Conservation (phyloP, 345 rosid species). For the Laguncularia racemosa region DNA sequence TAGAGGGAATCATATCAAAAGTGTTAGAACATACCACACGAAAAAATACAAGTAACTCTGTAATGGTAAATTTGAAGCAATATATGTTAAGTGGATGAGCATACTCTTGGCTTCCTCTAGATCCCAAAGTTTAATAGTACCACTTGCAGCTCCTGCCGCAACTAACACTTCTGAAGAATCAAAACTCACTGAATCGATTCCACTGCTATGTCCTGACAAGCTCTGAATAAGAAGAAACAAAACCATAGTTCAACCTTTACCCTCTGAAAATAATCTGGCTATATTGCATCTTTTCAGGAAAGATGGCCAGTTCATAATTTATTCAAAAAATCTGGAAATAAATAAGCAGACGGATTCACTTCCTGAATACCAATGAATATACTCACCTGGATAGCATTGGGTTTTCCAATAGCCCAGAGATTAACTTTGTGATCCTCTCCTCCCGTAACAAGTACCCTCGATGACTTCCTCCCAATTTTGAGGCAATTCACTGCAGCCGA, state of each 20-base stretch:
- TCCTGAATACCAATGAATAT: too few species aligned
- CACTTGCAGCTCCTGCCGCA: constrained; percentile 99
- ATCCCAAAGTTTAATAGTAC: constrained; percentile 97
- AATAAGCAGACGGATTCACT: too few species aligned
- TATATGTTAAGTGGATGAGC: constrained; percentile 15
- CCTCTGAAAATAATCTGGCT: constrained; percentile 1
- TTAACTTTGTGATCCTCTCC: constrained; percentile 99
- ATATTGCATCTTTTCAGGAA: background rate
- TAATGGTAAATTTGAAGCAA: background rate
- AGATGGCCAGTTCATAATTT: background rate
- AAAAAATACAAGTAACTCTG: too few species aligned
- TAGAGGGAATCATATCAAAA: constrained; percentile 9
- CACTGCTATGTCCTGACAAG: constrained; percentile 92
- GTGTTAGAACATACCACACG: background rate
- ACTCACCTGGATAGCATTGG: constrained; percentile 95
- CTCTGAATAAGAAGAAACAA: constrained; percentile 42
- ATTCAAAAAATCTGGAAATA: too few species aligned
- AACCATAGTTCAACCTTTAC: background rate
- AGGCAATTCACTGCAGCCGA: constrained; percentile 88
- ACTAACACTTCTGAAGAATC: constrained; percentile 91
- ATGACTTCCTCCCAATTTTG: constrained; percentile 92
- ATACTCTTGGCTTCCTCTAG: constrained; percentile 96
- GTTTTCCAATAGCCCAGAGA: constrained; percentile 99
- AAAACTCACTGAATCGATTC: constrained; percentile 91
- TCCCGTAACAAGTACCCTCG: constrained; percentile 91